A percentile compares a stretch with the other conserved stretches of the same genome.
These are phyloP conservation scores for Haplosporangium sp. DNA, from an alignment of 371 early-diverging fungal genomes.

Conservation along the genomic window DNA sequence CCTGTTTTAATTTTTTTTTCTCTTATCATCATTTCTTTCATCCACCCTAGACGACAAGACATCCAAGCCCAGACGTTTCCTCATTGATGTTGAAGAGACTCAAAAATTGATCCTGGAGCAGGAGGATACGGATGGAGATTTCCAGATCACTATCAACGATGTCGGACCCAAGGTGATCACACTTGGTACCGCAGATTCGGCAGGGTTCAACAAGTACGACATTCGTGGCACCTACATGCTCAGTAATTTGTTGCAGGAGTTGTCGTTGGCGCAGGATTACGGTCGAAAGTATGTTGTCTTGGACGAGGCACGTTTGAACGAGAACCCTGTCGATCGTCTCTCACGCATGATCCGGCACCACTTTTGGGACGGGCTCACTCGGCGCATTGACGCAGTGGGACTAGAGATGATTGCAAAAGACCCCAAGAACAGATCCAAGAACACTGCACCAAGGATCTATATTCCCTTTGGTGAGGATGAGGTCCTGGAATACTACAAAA, in stretches of 20 bases:
- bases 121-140: conserved; percentile 96
- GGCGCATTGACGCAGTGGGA: conserved; percentile 93
- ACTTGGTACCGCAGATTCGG: conserved; percentile 89
- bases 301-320: conserved; percentile 88
- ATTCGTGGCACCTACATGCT: conserved; percentile 95
- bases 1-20: neutral
- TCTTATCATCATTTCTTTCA: neutral
- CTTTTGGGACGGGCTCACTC: conserved; percentile 95
- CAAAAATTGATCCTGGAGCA: conserved; percentile 84
- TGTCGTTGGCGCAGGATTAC: conserved; percentile 90
- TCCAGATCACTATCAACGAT: conserved; percentile 95
- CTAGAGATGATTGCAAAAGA: conserved; percentile 92
- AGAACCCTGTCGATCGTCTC: conserved; percentile 93
- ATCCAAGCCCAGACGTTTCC: conserved; percentile 76
- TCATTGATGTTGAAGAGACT: conserved; percentile 90
- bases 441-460: conserved; percentile 89
- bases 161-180: conserved; percentile 90
- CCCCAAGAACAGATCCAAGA: conserved; percentile 90
- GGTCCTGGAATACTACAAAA: conserved; percentile 82
- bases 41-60: conserved; percentile 73
- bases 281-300: conserved; percentile 88
- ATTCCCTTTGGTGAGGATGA: conserved; percentile 85
- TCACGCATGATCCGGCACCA: conserved; percentile 89
- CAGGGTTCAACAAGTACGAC: conserved; percentile 88
- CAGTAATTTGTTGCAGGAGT: conserved; percentile 93